Evolutionary conservation across 352 stramenopile species (phyloP).

Genomic region (Phytophthora pluvialis): DNA sequence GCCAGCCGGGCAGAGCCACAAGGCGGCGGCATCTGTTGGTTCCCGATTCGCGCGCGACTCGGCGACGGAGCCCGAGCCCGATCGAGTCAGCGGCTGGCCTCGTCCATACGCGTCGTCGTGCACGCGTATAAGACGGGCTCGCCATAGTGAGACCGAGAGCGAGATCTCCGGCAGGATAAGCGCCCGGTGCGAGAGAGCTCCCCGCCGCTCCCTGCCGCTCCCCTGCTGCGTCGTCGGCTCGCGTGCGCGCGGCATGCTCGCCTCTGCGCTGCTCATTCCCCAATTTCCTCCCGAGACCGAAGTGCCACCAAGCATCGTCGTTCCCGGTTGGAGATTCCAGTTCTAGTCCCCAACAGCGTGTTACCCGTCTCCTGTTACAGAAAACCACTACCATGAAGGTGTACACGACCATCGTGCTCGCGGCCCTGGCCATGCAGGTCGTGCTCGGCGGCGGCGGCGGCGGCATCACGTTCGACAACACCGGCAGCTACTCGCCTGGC

Average conservation of each 20-base stretch:
- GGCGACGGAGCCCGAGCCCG: constrained; percentile 12
- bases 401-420: constrained; percentile 42
- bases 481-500: constrained; percentile 18
- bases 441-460: constrained; percentile 39
- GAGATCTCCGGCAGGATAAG: constrained; percentile 29
- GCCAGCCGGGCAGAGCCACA: constrained; percentile 20
- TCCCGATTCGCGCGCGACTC: constrained; percentile 9
- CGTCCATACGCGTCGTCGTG: constrained; percentile 31
- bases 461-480: constrained; percentile 38
- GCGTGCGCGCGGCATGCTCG: not conserved
- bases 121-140: constrained; percentile 19
- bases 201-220: constrained; percentile 22
- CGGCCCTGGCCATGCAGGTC: constrained; percentile 45
- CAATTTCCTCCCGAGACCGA: constrained; percentile 41
- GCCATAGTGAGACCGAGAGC: constrained; percentile 20
- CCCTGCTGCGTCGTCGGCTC: constrained; percentile 29
- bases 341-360: constrained; percentile 31
- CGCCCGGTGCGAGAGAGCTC: constrained; percentile 13
- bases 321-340: constrained; percentile 29
- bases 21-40: constrained; percentile 22
- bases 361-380: constrained; percentile 25
- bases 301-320: constrained; percentile 18
- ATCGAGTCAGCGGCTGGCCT: constrained; percentile 26
- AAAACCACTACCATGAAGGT: constrained; percentile 41
- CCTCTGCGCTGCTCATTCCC: constrained; percentile 28